Evolutionary conservation across 2,329 filamentous ascomycete genomes (phyloP).

Genomic region (Penicillium corylophilum): DNA sequence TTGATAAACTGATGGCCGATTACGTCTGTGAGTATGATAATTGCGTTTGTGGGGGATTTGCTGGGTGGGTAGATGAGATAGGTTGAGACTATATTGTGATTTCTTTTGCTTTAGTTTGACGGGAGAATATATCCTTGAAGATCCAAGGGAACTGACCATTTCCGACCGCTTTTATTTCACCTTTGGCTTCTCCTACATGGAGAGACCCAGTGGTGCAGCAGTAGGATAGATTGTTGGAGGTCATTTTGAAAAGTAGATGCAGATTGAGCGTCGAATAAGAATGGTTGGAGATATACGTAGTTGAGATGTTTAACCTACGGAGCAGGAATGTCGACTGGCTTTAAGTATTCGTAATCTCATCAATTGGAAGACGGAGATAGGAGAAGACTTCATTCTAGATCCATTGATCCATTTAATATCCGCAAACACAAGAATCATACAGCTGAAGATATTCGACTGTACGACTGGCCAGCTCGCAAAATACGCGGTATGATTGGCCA

Average conservation of each 20-base stretch:
- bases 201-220: slow-evolving; percentile 43
- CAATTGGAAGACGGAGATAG: neutral
- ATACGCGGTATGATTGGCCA: slow-evolving; percentile 14
- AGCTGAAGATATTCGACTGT: neutral
- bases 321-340: neutral
- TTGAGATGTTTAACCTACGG: neutral
- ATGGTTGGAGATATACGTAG: neutral
- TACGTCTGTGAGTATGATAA: slow-evolving; percentile 56
- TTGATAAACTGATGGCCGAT: slow-evolving; percentile 56
- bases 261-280: neutral
- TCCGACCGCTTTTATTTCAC: slow-evolving; percentile 41
- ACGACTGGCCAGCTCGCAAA: slow-evolving; percentile 4
- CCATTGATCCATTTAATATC: too few species aligned
- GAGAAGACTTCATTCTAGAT: too few species aligned
- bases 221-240: slow-evolving; percentile 39
- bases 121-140: neutral
- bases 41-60: slow-evolving; percentile 49
- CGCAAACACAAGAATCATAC: neutral
- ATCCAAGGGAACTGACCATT: slow-evolving; percentile 32
- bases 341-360: neutral
- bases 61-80: slow-evolving; percentile 52
- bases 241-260: slow-evolving; percentile 30
- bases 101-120: slow-evolving; percentile 1
- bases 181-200: slow-evolving; percentile 43
- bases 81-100: slow-evolving; percentile 49